Percentiles rank a stretch among this genome's conserved stretches.
These are phyloP conservation scores for Rhizophagus prolifer DNA, from an alignment of 192 early-diverging fungal species.

Conservation along the genomic window DNA sequence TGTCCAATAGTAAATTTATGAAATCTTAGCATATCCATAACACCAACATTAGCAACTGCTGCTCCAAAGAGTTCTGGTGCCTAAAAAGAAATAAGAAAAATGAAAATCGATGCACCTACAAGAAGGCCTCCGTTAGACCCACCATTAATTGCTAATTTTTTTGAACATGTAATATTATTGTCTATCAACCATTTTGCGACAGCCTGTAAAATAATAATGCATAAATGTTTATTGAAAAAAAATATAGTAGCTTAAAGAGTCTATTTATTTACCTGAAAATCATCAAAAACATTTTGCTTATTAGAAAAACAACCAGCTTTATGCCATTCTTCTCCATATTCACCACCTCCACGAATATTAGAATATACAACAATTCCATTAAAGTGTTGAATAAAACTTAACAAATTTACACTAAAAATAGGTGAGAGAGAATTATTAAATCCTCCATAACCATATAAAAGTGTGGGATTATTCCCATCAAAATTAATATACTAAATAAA, in stretches of 20 bases:
- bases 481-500: constrained; percentile 35
- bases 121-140: constrained; percentile 74
- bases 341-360: constrained; percentile 74
- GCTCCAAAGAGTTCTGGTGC: constrained; percentile 71
- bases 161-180: constrained; percentile 55
- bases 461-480: constrained; percentile 57
- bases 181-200: constrained; percentile 62
- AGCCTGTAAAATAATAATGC: constrained; percentile 3
- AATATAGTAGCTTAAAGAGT: too few relatives aligned
- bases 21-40: constrained; percentile 72
- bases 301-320: constrained; percentile 53
- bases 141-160: constrained; percentile 61
- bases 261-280: constrained; percentile 69
- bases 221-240: too few relatives aligned
- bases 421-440: constrained; percentile 59
- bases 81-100: not conserved
- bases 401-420: constrained; percentile 31
- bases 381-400: constrained; percentile 55
- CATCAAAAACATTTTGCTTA: constrained; percentile 77
- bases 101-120: constrained; percentile 46
- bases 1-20: constrained; percentile 80
- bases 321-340: constrained; percentile 59
- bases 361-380: constrained; percentile 59
- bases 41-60: constrained; percentile 66
- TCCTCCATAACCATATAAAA: constrained; percentile 71